Evolutionary conservation across 1,284 basidiomycete species (phyloP).

Genomic region (Pholiota adiposa): DNA sequence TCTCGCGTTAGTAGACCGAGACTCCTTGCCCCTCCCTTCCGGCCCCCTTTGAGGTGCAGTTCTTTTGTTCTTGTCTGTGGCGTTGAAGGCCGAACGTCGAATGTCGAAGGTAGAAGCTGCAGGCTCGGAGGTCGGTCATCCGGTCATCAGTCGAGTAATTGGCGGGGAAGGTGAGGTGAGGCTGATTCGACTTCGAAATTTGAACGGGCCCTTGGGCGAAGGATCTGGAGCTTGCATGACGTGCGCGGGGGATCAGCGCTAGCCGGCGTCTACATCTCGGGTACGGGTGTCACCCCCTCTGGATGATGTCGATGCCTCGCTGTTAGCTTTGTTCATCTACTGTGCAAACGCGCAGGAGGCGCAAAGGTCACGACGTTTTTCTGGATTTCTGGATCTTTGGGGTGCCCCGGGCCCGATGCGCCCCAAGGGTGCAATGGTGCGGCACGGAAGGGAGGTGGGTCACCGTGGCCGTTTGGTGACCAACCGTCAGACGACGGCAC

Average conservation of each 20-base stretch:
- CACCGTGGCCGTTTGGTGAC: no score
- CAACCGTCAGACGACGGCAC: no score
- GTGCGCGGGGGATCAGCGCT: not conserved
- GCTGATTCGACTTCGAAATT: not conserved
- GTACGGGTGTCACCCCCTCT: not conserved
- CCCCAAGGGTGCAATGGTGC: not conserved
- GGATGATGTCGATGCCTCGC: not conserved
- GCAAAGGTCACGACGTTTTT: not conserved
- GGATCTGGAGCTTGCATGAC: not conserved
- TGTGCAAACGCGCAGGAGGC: not conserved
- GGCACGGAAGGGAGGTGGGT: no score
- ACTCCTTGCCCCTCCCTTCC: not conserved
- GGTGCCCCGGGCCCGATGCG: not conserved
- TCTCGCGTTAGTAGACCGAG: not conserved
- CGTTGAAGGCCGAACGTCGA: no score
- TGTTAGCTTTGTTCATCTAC: not conserved
- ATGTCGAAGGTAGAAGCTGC: not conserved
- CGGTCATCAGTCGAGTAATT: no score
- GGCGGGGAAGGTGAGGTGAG: not conserved
- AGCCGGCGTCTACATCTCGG: not conserved
- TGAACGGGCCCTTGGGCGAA: not conserved
- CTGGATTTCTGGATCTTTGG: not conserved
- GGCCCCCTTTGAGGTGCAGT: no score
- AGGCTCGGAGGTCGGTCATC: no score
- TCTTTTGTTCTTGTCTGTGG: not conserved